Conservation (phyloP, 306 rosid species). For the Alnus glutinosa region DNA sequence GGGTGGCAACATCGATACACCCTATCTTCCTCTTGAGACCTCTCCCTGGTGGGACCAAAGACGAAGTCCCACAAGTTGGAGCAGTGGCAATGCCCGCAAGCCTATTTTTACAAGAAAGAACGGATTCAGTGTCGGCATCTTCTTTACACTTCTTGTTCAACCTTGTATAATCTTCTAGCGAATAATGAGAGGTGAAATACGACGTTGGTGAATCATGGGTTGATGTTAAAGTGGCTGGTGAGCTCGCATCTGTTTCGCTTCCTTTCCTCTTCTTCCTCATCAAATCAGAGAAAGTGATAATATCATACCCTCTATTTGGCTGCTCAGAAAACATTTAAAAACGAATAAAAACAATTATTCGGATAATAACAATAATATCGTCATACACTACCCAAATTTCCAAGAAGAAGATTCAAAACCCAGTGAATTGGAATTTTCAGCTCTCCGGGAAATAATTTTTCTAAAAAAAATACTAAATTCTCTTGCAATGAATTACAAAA, state of each 20-base stretch:
- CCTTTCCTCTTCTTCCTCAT: slow-evolving; percentile 99
- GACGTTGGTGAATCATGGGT: slow-evolving; percentile 56
- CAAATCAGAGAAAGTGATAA: slow-evolving; percentile 35
- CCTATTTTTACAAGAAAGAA: slow-evolving; percentile 62
- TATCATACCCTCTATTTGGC: slow-evolving; percentile 16
- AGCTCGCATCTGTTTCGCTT: slow-evolving; percentile 56
- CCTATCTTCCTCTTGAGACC: slow-evolving; percentile 98
- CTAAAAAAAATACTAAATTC: no score
- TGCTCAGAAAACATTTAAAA: background rate
- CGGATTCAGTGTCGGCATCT: slow-evolving; percentile 52
- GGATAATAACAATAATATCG: background rate
- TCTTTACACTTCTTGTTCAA: slow-evolving; percentile 90
- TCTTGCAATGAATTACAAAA: background rate
- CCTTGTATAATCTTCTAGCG: slow-evolving; percentile 82
- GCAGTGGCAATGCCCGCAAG: slow-evolving; percentile 96
- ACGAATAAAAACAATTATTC: background rate
- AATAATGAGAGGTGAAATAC: slow-evolving; percentile 63
- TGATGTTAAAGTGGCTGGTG: slow-evolving; percentile 38
- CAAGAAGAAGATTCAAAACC: background rate
- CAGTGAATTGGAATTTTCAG: background rate
- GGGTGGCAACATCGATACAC: slow-evolving; percentile 93
- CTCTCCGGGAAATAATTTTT: background rate
- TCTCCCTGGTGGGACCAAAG: slow-evolving; percentile 69
- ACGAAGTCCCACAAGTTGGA: slow-evolving; percentile 84
- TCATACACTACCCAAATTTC: background rate